phyloP scores from a whole-genome alignment of 352 stramenopile species.

The Blastocystis sp. region DNA sequence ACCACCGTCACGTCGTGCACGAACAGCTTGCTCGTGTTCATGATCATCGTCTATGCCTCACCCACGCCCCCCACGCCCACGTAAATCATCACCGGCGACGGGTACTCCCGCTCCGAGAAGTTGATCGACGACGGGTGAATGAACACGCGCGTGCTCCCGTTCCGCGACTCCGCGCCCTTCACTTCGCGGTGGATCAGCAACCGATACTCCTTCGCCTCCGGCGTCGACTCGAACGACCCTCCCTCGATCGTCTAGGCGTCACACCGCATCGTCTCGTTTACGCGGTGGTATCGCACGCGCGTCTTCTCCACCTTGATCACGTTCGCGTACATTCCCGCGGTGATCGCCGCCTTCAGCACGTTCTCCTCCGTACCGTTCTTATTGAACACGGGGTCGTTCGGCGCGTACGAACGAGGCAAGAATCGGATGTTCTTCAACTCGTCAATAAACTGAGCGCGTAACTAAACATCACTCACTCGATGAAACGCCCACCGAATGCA shows the following conservation, averaged over 20 bases:
- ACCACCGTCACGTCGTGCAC: constrained; percentile 95
- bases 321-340: constrained; percentile 87
- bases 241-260: constrained; percentile 74
- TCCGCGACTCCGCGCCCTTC: constrained; percentile 14
- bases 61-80: constrained; percentile 77
- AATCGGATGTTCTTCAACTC: constrained; percentile 88
- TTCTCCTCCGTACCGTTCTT: constrained; percentile 77
- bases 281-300: constrained; percentile 91
- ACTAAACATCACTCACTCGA: constrained; percentile 75
- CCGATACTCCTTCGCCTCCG: constrained; percentile 57
- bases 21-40: constrained; percentile 96
- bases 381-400: constrained; percentile 71
- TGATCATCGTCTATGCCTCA: constrained; percentile 81
- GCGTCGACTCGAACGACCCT: constrained; percentile 66
- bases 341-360: constrained; percentile 81
- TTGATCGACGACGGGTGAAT: constrained; percentile 92
- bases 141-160: constrained; percentile 88
- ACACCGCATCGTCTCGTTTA: constrained; percentile 80
- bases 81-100: constrained; percentile 93
- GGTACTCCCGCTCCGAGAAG: constrained; percentile 87
- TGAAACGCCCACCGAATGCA: constrained; percentile 75
- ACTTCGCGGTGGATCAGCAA: constrained; percentile 44
- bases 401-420: constrained; percentile 73
- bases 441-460: constrained; percentile 78
- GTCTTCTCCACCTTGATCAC: constrained; percentile 88